These are phyloP conservation scores for Penicillium italicum DNA, from an alignment of 2,329 filamentous ascomycete genomes.

Conservation along the genomic window DNA sequence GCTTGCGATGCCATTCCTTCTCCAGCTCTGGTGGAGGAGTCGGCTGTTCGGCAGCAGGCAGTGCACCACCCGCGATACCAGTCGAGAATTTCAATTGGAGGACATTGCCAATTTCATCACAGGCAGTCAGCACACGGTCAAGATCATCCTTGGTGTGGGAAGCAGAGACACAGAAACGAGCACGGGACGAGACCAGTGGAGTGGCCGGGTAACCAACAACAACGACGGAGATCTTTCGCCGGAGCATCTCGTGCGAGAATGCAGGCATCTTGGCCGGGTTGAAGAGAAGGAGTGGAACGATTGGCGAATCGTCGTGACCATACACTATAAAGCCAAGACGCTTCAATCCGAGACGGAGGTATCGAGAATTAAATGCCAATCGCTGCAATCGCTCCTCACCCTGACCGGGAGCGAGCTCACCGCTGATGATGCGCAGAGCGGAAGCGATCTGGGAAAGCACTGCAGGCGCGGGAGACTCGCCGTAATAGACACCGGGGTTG, in stretches of 20 bases:
- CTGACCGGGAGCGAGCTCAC: constrained; percentile 82
- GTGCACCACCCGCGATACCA: constrained; percentile 82
- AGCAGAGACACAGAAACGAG: constrained; percentile 90
- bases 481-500: constrained; percentile 82
- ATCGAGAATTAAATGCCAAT: constrained; percentile 96
- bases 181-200: constrained; percentile 88
- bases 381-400: constrained; percentile 93
- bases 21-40: constrained; percentile 63
- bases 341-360: constrained; percentile 95
- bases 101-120: constrained; percentile 87
- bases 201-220: constrained; percentile 97
- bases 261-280: constrained; percentile 98
- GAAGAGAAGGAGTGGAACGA: constrained; percentile 91
- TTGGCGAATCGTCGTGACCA: constrained; percentile 95
- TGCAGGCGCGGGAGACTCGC: constrained; percentile 81
- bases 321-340: constrained; percentile 95
- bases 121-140: constrained; percentile 81
- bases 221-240: constrained; percentile 94
- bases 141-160: constrained; percentile 98
- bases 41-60: constrained; percentile 69
- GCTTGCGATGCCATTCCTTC: constrained; percentile 57
- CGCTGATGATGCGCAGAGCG: constrained; percentile 81
- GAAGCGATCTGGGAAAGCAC: constrained; percentile 88
- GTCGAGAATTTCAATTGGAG: constrained; percentile 97
- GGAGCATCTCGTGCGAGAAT: constrained; percentile 97